Conservation (phyloP, 2,329 filamentous ascomycete genomes). For the Curvularia sp. region DNA sequence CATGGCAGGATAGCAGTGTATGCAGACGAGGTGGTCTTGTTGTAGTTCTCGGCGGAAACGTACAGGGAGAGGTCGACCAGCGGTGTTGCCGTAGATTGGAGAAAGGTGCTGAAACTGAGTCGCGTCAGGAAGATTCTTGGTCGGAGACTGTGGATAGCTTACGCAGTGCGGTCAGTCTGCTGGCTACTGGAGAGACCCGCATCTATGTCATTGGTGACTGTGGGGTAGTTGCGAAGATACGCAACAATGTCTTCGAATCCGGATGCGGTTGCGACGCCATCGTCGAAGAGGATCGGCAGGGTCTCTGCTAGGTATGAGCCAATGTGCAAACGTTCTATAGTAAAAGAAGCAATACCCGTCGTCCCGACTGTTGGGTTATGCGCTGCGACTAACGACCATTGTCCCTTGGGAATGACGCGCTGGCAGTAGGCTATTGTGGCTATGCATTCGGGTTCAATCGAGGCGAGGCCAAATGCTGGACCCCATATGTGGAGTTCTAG, state of each 20-base stretch:
- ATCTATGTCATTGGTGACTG: slow-evolving; percentile 40
- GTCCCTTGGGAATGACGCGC: slow-evolving; percentile 62
- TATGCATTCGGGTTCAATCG: slow-evolving; percentile 89
- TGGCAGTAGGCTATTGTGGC: slow-evolving; percentile 80
- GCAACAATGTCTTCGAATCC: slow-evolving; percentile 68
- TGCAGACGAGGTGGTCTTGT: slow-evolving; percentile 75
- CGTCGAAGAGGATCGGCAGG: slow-evolving; percentile 65
- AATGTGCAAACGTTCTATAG: not conserved
- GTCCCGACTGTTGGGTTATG: slow-evolving; percentile 73
- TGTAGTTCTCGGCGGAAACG: slow-evolving; percentile 88
- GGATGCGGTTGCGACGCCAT: slow-evolving; percentile 59
- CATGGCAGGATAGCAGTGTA: slow-evolving; percentile 83
- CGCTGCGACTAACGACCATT: slow-evolving; percentile 51
- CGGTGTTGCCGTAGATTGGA: slow-evolving; percentile 75
- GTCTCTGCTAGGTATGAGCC: slow-evolving; percentile 53
- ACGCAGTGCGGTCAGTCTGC: slow-evolving; percentile 54
- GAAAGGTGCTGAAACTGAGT: slow-evolving; percentile 65
- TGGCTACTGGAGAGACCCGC: slow-evolving; percentile 39
- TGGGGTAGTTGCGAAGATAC: slow-evolving; percentile 56
- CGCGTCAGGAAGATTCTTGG: not conserved
- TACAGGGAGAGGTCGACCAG: slow-evolving; percentile 88
- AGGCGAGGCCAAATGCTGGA: slow-evolving; percentile 84
- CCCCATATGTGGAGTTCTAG: slow-evolving; percentile 89
- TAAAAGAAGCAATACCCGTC: slow-evolving; percentile 52
- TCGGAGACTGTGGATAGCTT: slow-evolving; percentile 5